phyloP scores from a whole-genome alignment of 73 alveolate genomes.

The Symbiodinium natans region DNA sequence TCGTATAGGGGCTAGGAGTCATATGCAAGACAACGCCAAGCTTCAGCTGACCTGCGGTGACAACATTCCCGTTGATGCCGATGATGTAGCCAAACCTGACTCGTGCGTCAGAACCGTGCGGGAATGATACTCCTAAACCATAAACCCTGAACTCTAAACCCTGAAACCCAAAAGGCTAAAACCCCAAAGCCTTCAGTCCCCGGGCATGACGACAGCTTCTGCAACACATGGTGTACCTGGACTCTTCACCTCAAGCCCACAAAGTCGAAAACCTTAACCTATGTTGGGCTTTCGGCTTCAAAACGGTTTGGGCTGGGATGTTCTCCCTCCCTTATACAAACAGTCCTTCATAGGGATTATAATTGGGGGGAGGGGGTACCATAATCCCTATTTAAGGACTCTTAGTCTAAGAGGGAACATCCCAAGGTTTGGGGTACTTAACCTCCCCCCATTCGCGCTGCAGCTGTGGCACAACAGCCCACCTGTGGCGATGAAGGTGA shows the following conservation, averaged over 20 bases:
- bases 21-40: neutral
- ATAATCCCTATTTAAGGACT: no score
- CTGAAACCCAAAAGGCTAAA: no score
- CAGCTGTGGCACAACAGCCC: neutral
- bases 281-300: neutral
- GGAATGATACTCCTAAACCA: no score
- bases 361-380: no score
- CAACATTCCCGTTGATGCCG: conserved; percentile 90
- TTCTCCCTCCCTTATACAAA: no score
- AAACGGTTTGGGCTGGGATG: neutral
- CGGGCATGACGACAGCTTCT: no score
- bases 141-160: neutral
- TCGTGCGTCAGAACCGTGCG: neutral
- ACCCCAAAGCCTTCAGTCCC: no score
- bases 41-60: conserved; percentile 38
- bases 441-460: neutral
- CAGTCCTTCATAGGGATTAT: no score
- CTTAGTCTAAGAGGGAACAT: no score
- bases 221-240: no score
- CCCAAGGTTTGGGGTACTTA: neutral
- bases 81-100: conserved; percentile 89
- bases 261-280: neutral
- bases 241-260: no score
- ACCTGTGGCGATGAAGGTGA: conserved; percentile 69
- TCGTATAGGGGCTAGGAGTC: neutral